phyloP scores from a whole-genome alignment of 2,329 filamentous ascomycete genomes.

The Sporothrix brasiliensis region DNA sequence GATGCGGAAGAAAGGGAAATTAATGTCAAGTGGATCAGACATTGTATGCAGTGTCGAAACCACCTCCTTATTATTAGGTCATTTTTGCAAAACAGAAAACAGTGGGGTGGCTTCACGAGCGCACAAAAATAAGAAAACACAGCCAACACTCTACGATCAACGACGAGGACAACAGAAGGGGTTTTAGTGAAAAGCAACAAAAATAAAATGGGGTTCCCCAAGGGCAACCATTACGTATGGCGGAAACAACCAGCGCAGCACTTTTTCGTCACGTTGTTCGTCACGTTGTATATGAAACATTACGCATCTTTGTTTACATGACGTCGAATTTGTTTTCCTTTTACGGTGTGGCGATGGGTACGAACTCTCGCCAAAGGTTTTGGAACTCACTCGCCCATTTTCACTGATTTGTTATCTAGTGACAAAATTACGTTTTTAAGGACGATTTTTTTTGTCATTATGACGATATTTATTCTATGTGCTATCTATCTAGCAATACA shows the following conservation, averaged over 20 bases:
- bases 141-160: neutral
- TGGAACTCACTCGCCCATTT: neutral
- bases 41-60: no score
- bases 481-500: neutral
- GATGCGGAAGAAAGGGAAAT: neutral
- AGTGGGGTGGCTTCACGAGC: neutral
- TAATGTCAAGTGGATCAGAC: neutral
- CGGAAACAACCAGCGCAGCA: slow-evolving; percentile 1
- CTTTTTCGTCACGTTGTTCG: neutral
- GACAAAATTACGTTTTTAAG: neutral
- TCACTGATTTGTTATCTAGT: no score
- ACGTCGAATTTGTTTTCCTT: neutral
- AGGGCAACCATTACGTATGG: slow-evolving; percentile 32
- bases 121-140: neutral
- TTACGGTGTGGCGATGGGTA: neutral
- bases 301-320: neutral
- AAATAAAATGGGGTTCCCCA: slow-evolving; percentile 20
- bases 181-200: neutral
- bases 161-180: neutral
- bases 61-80: no score
- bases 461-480: neutral
- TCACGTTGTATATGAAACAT: neutral
- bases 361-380: neutral
- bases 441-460: neutral
- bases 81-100: neutral